phyloP scores from a whole-genome alignment of 73 alveolate genomes.

The Stentor roeselii region DNA sequence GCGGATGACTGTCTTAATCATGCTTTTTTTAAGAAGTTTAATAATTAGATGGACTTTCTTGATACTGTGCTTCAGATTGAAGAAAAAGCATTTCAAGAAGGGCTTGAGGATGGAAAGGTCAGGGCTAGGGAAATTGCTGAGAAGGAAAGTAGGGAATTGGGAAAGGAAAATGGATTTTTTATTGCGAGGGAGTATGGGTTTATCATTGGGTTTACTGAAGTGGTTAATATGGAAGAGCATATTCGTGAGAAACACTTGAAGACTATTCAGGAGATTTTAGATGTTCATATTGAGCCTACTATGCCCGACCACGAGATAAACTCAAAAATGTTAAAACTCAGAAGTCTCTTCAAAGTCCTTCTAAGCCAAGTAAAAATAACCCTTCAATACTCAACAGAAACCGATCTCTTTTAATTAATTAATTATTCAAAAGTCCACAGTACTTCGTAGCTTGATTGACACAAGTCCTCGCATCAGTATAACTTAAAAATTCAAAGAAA shows the following conservation, averaged over 20 bases:
- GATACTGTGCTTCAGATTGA: not conserved
- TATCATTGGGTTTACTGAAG: not conserved
- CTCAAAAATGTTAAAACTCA: not conserved
- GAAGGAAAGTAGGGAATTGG: not conserved
- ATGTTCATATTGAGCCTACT: too few species aligned
- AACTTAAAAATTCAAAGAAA: too few species aligned
- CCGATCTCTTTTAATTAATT: not conserved
- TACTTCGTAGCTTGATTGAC: not conserved
- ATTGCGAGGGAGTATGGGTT: not conserved
- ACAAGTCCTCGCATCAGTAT: not conserved
- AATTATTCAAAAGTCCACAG: not conserved
- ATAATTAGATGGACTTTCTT: not conserved
- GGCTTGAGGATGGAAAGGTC: not conserved
- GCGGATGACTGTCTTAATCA: conserved; percentile 39
- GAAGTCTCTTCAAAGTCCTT: not conserved
- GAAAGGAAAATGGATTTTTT: not conserved
- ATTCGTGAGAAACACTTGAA: not conserved
- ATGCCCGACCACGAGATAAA: not conserved
- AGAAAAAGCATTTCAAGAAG: not conserved
- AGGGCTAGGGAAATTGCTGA: not conserved
- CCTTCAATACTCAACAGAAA: not conserved
- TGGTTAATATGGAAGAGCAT: not conserved
- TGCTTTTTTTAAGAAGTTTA: not conserved
- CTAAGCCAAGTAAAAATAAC: not conserved
- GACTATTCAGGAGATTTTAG: not conserved